A percentile compares a stretch with the other conserved stretches of the same genome.
phyloP scores from a whole-genome alignment of 805 yeast species.

The Pichia manshurica region DNA sequence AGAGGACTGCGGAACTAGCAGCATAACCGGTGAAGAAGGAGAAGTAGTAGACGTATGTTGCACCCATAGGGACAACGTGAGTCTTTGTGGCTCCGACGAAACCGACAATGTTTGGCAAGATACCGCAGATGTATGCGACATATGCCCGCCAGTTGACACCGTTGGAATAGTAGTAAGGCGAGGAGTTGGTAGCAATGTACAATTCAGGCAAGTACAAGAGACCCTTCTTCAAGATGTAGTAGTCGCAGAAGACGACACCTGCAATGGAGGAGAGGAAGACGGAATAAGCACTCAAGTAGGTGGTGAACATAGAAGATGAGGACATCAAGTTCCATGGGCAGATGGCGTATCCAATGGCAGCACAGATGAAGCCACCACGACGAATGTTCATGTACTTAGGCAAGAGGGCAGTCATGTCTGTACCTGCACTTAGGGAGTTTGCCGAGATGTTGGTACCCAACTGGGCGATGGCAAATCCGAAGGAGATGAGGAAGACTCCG shows the following conservation, averaged over 20 bases:
- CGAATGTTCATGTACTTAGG: conserved; percentile 66
- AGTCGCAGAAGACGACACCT: conserved; percentile 68
- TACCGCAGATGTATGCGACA: conserved; percentile 73
- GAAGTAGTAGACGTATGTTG: conserved; percentile 63
- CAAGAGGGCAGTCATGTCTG: conserved; percentile 61
- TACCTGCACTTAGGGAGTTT: conserved; percentile 66
- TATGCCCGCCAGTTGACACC: conserved; percentile 86
- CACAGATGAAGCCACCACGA: conserved; percentile 77
- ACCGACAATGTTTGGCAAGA: conserved; percentile 79
- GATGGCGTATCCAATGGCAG: conserved; percentile 59
- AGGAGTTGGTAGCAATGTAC: conserved; percentile 42
- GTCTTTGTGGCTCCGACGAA: conserved; percentile 78
- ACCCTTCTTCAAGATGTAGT: conserved; percentile 70
- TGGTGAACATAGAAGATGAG: conserved; percentile 66
- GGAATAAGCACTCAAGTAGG: conserved; percentile 74
- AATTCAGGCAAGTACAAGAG: conserved; percentile 57
- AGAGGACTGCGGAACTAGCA: conserved; percentile 50
- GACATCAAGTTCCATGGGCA: conserved; percentile 81
- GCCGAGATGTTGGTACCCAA: conserved; percentile 74
- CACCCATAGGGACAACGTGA: conserved; percentile 68
- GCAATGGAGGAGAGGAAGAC: conserved; percentile 81
- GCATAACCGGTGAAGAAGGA: conserved; percentile 75
- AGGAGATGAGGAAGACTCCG: conserved; percentile 71
- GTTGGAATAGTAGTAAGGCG: conserved; percentile 52
- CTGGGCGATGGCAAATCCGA: conserved; percentile 70